A percentile compares a stretch with the other conserved stretches of the same genome.
phyloP scores from a whole-genome alignment of 192 early-diverging fungal genomes.

The Coemansia sp. region DNA sequence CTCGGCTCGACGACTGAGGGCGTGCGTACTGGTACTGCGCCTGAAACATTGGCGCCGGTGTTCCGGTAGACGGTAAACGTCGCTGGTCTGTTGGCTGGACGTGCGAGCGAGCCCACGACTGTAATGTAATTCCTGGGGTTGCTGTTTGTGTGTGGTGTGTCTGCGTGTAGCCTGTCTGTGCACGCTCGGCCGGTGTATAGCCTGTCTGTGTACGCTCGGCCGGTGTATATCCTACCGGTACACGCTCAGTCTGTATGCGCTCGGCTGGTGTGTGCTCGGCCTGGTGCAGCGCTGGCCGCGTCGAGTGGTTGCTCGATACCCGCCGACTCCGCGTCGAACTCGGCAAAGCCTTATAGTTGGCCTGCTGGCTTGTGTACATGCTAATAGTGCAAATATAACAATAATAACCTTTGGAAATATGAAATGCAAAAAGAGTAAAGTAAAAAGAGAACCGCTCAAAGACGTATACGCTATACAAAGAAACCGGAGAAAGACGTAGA shows the following conservation, averaged over 20 bases:
- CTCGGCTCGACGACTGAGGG: conserved; percentile 21
- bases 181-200: too few species aligned
- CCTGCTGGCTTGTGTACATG: conserved; percentile 46
- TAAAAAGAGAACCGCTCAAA: neutral
- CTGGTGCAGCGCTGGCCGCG: conserved; percentile 40
- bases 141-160: neutral
- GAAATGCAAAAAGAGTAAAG: conserved; percentile 6
- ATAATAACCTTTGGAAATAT: neutral
- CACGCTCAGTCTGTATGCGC: too few species aligned
- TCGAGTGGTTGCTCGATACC: conserved; percentile 32
- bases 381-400: conserved; percentile 12
- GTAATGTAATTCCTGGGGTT: conserved; percentile 26
- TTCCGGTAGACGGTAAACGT: neutral
- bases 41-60: conserved; percentile 24
- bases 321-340: conserved; percentile 50
- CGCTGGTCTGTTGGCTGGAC: conserved; percentile 12
- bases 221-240: too few species aligned
- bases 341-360: conserved; percentile 39
- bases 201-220: too few species aligned
- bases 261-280: conserved; percentile 9
- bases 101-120: conserved; percentile 50
- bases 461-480: conserved; percentile 2
- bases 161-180: too few species aligned
- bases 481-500: neutral
- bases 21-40: conserved; percentile 42